Conservation (phyloP, 2,329 filamentous ascomycete genomes). For the Drechslerella coelobrocha region DNA sequence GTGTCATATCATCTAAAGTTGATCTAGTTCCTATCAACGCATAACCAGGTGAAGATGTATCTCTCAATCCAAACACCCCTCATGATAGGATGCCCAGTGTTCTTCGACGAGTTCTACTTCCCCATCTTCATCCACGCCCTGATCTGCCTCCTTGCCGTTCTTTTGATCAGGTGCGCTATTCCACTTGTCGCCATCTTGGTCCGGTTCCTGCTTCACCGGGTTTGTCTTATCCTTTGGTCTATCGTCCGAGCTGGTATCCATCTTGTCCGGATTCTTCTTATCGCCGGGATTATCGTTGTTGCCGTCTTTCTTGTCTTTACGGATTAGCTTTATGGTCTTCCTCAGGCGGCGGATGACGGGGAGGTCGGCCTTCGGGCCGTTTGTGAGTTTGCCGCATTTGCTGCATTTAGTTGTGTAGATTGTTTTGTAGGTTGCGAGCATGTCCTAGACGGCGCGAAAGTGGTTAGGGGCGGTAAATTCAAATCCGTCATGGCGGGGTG, state of each 20-base stretch:
- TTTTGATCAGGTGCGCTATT: neutral
- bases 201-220: constrained; percentile 9
- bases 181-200: constrained; percentile 1
- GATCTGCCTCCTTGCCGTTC: constrained; percentile 7
- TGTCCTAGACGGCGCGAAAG: constrained; percentile 18
- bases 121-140: constrained; percentile 17
- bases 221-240: constrained; percentile 9
- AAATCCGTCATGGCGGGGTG: neutral
- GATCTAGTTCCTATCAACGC: no score
- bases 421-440: constrained; percentile 44
- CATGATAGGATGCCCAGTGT: constrained; percentile 42
- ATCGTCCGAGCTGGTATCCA: constrained; percentile 19
- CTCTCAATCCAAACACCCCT: constrained; percentile 24
- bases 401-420: constrained; percentile 45
- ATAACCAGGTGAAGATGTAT: no score
- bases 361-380: constrained; percentile 39
- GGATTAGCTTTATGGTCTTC: constrained; percentile 27
- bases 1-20: no score
- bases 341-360: constrained; percentile 41
- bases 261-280: constrained; percentile 19
- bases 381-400: constrained; percentile 36
- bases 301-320: constrained; percentile 28
- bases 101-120: constrained; percentile 42
- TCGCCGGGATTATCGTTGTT: constrained; percentile 8
- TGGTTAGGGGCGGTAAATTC: neutral